These are phyloP conservation scores for Capsicum rhomboideum DNA, from an alignment of 257 asterid genomes.

Conservation along the genomic window DNA sequence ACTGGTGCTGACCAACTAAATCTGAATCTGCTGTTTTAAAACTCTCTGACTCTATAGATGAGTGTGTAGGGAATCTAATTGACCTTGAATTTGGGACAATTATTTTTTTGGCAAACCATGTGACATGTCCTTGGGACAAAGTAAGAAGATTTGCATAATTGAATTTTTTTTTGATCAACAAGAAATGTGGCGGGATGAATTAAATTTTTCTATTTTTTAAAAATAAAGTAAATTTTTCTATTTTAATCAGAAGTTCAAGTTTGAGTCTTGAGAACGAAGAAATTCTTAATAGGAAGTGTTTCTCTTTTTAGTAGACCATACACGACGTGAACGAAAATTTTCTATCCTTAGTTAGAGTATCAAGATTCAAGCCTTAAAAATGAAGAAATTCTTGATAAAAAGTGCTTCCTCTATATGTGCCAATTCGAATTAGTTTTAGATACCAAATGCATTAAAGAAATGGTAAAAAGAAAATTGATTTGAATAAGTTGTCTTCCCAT, in stretches of 20 bases:
- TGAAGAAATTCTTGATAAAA: too few species aligned
- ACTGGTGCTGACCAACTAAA: not conserved
- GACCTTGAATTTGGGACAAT: slow-evolving; percentile 1
- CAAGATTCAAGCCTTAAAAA: too few species aligned
- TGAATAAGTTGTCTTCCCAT: too few species aligned
- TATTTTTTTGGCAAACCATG: slow-evolving; percentile 14
- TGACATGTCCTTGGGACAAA: slow-evolving; percentile 20
- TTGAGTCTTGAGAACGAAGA: not conserved
- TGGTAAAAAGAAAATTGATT: too few species aligned
- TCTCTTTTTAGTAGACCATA: not conserved
- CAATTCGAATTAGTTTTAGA: too few species aligned
- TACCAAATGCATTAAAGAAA: too few species aligned
- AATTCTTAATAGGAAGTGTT: not conserved
- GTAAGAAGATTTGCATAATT: not conserved
- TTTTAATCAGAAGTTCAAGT: not conserved
- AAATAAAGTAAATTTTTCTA: not conserved
- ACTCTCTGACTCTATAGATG: not conserved
- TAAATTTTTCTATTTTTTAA: not conserved
- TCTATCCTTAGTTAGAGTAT: too few species aligned
- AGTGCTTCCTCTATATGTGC: too few species aligned
- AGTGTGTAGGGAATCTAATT: slow-evolving; percentile 15
- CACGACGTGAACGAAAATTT: not conserved
- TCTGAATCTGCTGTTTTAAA: not conserved
- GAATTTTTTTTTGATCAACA: not conserved
- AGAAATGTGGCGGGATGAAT: not conserved